Conservation (phyloP, 2,329 filamentous ascomycete genomes). For the Penicillium frequentans region DNA sequence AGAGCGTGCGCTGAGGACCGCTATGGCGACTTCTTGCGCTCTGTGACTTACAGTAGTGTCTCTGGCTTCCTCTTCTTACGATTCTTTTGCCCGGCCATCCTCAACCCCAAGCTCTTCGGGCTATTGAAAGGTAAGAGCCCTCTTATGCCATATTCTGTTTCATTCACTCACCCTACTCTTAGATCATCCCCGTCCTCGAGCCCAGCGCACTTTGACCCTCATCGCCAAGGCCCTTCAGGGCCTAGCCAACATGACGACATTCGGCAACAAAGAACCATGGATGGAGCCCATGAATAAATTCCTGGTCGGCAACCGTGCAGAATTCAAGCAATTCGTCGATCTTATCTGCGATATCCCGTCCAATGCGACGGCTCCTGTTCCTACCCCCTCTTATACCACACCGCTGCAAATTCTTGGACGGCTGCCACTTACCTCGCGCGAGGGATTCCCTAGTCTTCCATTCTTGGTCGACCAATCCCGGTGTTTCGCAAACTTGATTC, state of each 20-base stretch:
- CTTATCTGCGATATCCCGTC: constrained; percentile 79
- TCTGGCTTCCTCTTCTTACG: constrained; percentile 92
- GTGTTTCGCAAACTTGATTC: constrained; percentile 80
- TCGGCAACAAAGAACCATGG: constrained; percentile 95
- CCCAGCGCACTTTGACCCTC: constrained; percentile 84
- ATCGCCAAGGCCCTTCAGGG: constrained; percentile 92
- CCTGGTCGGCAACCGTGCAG: constrained; percentile 69
- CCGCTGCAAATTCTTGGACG: constrained; percentile 86
- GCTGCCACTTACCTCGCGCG: constrained; percentile 74
- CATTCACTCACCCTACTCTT: constrained; percentile 22
- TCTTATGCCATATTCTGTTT: neutral
- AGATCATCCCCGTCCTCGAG: constrained; percentile 79
- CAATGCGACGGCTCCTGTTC: constrained; percentile 62
- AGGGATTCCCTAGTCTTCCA: constrained; percentile 90
- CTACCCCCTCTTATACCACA: constrained; percentile 86
- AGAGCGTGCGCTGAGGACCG: constrained; percentile 90
- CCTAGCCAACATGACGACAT: constrained; percentile 84
- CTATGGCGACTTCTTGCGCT: constrained; percentile 88
- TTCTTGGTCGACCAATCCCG: constrained; percentile 89
- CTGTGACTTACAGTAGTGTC: constrained; percentile 88
- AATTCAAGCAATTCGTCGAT: constrained; percentile 86
- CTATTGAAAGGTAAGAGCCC: constrained; percentile 63
- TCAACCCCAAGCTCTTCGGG: constrained; percentile 92
- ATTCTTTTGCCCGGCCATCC: constrained; percentile 93
- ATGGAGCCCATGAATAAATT: constrained; percentile 99